Conservation (phyloP, 441 rosid species). For the Corymbia calophylla region DNA sequence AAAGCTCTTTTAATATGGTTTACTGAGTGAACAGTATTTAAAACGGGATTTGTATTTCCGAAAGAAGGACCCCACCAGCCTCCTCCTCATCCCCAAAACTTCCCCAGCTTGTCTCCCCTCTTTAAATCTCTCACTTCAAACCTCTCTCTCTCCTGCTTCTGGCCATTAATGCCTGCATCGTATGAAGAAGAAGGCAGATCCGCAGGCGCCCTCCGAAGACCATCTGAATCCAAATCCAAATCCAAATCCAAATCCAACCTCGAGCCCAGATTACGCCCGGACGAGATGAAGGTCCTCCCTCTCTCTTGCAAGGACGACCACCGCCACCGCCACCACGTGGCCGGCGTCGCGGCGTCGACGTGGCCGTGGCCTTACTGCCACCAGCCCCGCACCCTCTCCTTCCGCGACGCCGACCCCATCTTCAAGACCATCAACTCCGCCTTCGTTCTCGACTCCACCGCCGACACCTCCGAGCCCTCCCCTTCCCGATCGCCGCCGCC, state of each 20-base stretch:
- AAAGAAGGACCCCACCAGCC: background rate
- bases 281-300: constrained; percentile 22
- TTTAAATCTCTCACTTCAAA: constrained; percentile 6
- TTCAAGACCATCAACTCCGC: constrained; percentile 39
- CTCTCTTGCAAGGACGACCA: background rate
- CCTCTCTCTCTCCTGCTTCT: background rate
- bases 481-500: constrained; percentile 16
- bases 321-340: background rate
- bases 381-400: constrained; percentile 69
- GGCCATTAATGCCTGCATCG: constrained; percentile 20
- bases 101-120: constrained; percentile 4
- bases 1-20: background rate
- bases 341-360: constrained; percentile 13
- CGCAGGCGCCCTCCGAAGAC: background rate
- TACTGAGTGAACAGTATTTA: background rate
- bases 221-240: background rate
- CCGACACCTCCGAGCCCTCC: constrained; percentile 23
- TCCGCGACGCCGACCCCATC: constrained; percentile 17
- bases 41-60: background rate
- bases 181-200: background rate
- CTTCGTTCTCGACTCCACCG: constrained; percentile 16
- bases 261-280: background rate
- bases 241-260: background rate
- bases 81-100: background rate
- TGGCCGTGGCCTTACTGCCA: constrained; percentile 87